These are phyloP conservation scores for Chimonanthus praecox DNA, from an alignment of 164 flowering plant species.

Conservation along the genomic window DNA sequence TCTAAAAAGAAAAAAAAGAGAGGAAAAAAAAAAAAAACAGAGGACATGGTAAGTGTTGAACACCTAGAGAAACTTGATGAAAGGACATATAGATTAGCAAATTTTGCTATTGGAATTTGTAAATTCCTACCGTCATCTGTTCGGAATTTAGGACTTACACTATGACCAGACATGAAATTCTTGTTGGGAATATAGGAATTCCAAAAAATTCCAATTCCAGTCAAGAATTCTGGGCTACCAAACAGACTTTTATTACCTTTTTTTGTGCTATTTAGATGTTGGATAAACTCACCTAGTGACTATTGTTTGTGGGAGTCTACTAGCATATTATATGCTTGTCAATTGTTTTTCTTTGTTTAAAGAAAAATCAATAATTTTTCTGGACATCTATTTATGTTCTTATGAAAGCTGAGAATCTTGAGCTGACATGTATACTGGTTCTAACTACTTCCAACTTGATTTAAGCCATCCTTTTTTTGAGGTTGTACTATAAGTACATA, in stretches of 20 bases:
- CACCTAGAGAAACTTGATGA: not conserved
- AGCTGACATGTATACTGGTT: not conserved
- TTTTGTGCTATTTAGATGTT: not conserved
- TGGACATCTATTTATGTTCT: not conserved
- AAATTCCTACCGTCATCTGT: not conserved
- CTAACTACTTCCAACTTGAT: not conserved
- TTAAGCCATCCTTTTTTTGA: not conserved
- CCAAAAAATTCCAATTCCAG: too few species aligned
- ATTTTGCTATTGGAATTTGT: not conserved
- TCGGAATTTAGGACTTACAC: too few species aligned
- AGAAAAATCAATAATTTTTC: not conserved
- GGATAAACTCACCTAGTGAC: not conserved
- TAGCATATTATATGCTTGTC: not conserved
- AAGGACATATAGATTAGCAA: not conserved
- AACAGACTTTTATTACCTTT: too few species aligned
- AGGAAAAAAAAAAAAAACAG: not conserved
- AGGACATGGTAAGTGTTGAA: too few species aligned
- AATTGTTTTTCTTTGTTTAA: not conserved
- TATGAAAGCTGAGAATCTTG: not conserved
- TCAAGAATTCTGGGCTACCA: too few species aligned
- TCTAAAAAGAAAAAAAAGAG: not conserved
- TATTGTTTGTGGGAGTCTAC: not conserved
- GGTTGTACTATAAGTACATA: not conserved
- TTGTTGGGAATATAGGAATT: too few species aligned
- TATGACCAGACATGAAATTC: too few species aligned